Conservation (phyloP, 495 filamentous ascomycete genomes). For the Xylaria grammica region DNA sequence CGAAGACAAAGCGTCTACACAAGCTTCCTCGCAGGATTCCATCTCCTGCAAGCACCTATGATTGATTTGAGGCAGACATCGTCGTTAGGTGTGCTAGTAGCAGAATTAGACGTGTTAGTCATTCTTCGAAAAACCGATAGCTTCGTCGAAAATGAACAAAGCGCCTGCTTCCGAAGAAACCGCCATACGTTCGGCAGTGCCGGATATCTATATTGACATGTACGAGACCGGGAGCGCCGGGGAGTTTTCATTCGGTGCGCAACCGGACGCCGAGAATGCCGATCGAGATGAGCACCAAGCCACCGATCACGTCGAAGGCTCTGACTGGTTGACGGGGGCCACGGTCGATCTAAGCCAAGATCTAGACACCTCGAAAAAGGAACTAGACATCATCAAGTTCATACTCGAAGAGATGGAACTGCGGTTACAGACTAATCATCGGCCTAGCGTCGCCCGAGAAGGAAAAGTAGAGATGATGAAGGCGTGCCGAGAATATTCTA, state of each 20-base stretch:
- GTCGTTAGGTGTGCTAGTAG: not conserved
- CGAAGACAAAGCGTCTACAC: not conserved
- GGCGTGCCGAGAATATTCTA: constrained; percentile 35
- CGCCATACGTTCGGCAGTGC: not conserved
- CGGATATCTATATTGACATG: not conserved
- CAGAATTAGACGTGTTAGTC: not conserved
- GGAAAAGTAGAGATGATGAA: constrained; percentile 26
- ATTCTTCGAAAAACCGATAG: not conserved
- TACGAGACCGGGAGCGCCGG: not conserved
- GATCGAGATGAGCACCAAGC: not conserved
- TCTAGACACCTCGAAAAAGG: constrained; percentile 29
- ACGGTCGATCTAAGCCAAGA: constrained; percentile 21
- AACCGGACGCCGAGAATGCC: not conserved
- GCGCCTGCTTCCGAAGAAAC: not conserved
- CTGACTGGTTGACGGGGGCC: constrained; percentile 27
- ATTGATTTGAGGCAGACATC: too few relatives aligned
- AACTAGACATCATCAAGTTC: constrained; percentile 31
- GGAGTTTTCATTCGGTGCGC: not conserved
- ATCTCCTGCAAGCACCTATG: too few relatives aligned
- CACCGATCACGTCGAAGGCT: not conserved
- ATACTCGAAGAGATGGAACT: constrained; percentile 25
- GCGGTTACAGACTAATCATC: not conserved
- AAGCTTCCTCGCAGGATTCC: not conserved
- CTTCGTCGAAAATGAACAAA: not conserved
- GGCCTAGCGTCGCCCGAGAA: not conserved